Conservation (phyloP, 805 yeast genomes). For the Yamadazyma scolyti region DNA sequence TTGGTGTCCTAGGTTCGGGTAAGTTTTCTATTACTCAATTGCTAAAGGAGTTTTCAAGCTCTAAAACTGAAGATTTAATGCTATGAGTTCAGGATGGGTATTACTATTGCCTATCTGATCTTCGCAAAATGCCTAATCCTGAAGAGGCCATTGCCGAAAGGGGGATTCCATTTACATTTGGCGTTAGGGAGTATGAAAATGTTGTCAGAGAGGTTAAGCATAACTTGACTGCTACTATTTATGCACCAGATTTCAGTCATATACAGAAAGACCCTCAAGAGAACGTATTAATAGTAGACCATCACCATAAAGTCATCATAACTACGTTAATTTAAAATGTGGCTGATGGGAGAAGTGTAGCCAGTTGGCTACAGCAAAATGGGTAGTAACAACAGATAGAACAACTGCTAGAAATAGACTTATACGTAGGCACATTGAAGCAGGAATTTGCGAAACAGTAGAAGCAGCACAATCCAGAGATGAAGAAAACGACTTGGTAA, state of each 20-base stretch:
- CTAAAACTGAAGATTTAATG: slow-evolving; percentile 11
- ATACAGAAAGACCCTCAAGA: slow-evolving; percentile 66
- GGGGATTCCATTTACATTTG: slow-evolving; percentile 88
- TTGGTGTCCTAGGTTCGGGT: slow-evolving; percentile 87
- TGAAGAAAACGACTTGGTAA: slow-evolving; percentile 56
- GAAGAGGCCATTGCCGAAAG: slow-evolving; percentile 57
- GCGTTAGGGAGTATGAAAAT: slow-evolving; percentile 41
- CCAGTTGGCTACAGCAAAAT: slow-evolving; percentile 36
- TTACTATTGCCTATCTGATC: slow-evolving; percentile 30
- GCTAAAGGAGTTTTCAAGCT: slow-evolving; percentile 29
- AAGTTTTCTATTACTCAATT: slow-evolving; percentile 62
- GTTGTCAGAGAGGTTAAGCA: slow-evolving; percentile 16
- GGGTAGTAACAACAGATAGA: slow-evolving; percentile 49
- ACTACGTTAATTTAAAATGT: slow-evolving; percentile 58
- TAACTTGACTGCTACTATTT: slow-evolving; percentile 16
- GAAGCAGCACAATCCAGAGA: slow-evolving; percentile 52
- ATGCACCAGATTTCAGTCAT: slow-evolving; percentile 77
- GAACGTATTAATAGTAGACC: slow-evolving; percentile 44
- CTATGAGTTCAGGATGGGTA: slow-evolving; percentile 40
- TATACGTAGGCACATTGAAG: slow-evolving; percentile 58
- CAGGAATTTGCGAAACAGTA: slow-evolving; percentile 46
- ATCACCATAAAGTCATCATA: slow-evolving; percentile 52
- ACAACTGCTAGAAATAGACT: slow-evolving; percentile 52
- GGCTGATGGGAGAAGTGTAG: slow-evolving; percentile 59
- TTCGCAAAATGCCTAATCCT: slow-evolving; percentile 47